phyloP scores from a whole-genome alignment of 2,329 filamentous ascomycete species.

The Herpotrichia juniperi region DNA sequence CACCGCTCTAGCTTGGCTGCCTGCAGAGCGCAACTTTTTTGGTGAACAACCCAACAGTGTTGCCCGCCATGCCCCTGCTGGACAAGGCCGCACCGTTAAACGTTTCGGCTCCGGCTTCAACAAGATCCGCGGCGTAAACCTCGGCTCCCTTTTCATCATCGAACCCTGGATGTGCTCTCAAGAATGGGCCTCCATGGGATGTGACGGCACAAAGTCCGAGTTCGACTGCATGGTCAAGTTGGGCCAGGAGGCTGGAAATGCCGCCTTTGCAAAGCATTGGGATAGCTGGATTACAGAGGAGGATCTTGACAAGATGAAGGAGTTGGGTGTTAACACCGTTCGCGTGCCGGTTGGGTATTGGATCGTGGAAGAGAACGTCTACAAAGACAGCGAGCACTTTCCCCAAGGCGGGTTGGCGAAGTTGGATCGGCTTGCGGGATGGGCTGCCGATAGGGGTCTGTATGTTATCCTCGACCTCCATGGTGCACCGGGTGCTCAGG shows the following conservation, averaged over 20 bases:
- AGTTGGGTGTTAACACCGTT: conserved; percentile 59
- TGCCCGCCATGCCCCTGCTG: conserved; percentile 10
- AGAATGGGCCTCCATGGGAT: conserved; percentile 58
- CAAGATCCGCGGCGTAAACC: conserved; percentile 61
- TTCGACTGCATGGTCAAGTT: conserved; percentile 60
- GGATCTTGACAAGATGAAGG: conserved; percentile 58
- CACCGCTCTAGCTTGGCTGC: conserved; percentile 27
- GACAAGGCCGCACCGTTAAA: conserved; percentile 20
- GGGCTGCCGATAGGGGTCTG: conserved; percentile 56
- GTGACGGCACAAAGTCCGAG: conserved; percentile 53
- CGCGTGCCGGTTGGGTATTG: conserved; percentile 63
- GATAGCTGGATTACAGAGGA: conserved; percentile 55
- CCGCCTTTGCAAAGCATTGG: conserved; percentile 59
- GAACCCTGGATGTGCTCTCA: conserved; percentile 60
- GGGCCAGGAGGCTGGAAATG: conserved; percentile 55
- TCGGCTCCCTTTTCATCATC: conserved; percentile 59
- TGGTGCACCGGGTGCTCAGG: conserved; percentile 58
- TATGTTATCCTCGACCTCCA: conserved; percentile 63
- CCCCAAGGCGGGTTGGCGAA: conserved; percentile 56
- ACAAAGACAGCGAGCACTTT: conserved; percentile 57
- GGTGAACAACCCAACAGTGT: conserved; percentile 14
- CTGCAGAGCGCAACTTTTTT: conserved; percentile 20
- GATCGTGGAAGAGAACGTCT: conserved; percentile 58
- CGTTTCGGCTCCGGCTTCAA: conserved; percentile 10
- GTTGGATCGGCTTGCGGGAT: conserved; percentile 54